These are phyloP conservation scores for Lactarius quietus DNA, from an alignment of 768 basidiomycete genomes.

Conservation along the genomic window DNA sequence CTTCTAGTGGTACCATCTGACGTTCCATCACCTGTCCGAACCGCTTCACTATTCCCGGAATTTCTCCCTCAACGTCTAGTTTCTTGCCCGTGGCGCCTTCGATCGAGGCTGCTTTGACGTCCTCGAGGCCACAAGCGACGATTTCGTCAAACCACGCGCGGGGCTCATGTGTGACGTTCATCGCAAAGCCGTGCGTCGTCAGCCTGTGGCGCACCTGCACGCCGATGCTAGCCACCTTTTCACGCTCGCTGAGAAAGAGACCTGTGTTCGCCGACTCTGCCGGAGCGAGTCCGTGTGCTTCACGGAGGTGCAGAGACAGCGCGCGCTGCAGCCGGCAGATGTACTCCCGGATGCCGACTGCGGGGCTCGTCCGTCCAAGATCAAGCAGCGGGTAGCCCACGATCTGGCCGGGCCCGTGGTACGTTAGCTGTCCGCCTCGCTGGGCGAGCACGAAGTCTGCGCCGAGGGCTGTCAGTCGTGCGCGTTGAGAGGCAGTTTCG, in stretches of 20 bases:
- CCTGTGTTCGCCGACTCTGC: slow-evolving; percentile 80
- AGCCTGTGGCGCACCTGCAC: slow-evolving; percentile 94
- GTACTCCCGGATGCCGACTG: slow-evolving; percentile 72
- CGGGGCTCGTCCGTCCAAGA: slow-evolving; percentile 71
- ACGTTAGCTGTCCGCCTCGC: slow-evolving; percentile 92
- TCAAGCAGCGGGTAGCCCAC: slow-evolving; percentile 95
- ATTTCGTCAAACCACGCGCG: slow-evolving; percentile 81
- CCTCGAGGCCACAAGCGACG: slow-evolving; percentile 86
- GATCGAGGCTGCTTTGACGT: slow-evolving; percentile 75
- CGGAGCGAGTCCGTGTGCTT: slow-evolving; percentile 55
- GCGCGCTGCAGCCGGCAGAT: slow-evolving; percentile 78
- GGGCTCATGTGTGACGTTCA: slow-evolving; percentile 85
- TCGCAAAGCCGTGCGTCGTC: slow-evolving; percentile 91
- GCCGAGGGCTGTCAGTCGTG: slow-evolving; percentile 67
- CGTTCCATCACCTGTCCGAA: slow-evolving; percentile 33
- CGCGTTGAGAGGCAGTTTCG: slow-evolving; percentile 54
- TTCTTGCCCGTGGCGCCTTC: slow-evolving; percentile 41
- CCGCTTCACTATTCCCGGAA: slow-evolving; percentile 41
- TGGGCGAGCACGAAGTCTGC: slow-evolving; percentile 83
- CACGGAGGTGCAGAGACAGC: slow-evolving; percentile 58
- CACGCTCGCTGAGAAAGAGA: slow-evolving; percentile 73
- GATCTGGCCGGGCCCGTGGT: slow-evolving; percentile 96
- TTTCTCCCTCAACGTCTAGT: slow-evolving; percentile 47
- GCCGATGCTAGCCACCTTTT: slow-evolving; percentile 93
- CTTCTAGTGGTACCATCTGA: slow-evolving; percentile 32